phyloP scores from a whole-genome alignment of 345 rosid genomes.

The Mangifera indica region DNA sequence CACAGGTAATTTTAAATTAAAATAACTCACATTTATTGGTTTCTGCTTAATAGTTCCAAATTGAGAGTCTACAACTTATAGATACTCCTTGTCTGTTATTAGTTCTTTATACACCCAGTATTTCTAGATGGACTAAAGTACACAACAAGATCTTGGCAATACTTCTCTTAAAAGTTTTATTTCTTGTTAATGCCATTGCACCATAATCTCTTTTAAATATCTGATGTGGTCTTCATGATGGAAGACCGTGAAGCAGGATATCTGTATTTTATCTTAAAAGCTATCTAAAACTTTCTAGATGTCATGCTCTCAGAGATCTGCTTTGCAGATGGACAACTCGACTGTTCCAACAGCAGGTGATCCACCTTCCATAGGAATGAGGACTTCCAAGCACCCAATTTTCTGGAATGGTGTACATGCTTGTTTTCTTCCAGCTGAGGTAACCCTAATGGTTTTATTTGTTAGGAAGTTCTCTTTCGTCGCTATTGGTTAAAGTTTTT shows the following conservation, averaged over 20 bases:
- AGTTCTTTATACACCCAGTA: neutral
- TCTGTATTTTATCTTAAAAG: slow-evolving; percentile 7
- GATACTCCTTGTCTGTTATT: neutral
- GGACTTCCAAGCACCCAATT: slow-evolving; percentile 52
- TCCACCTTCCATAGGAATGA: slow-evolving; percentile 45
- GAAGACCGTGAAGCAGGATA: neutral
- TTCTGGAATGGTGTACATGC: slow-evolving; percentile 45
- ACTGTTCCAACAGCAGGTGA: slow-evolving; percentile 34
- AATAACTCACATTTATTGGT: slow-evolving; percentile 1
- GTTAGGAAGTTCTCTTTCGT: neutral
- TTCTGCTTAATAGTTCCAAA: neutral
- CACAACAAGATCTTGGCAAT: neutral
- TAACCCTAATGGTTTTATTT: slow-evolving; percentile 23
- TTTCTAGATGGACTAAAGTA: neutral
- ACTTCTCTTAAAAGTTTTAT: neutral
- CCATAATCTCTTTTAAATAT: neutral
- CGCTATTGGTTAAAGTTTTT: neutral
- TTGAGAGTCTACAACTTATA: neutral
- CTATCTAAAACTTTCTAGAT: neutral
- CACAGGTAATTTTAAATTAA: slow-evolving; percentile 40
- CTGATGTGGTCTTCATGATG: neutral
- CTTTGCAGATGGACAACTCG: slow-evolving; percentile 46
- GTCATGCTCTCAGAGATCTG: slow-evolving; percentile 19
- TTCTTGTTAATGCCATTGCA: neutral
- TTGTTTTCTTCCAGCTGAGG: slow-evolving; percentile 54